Evolutionary conservation across 305 asterid species (phyloP).

Genomic region (Plantago coronopus): DNA sequence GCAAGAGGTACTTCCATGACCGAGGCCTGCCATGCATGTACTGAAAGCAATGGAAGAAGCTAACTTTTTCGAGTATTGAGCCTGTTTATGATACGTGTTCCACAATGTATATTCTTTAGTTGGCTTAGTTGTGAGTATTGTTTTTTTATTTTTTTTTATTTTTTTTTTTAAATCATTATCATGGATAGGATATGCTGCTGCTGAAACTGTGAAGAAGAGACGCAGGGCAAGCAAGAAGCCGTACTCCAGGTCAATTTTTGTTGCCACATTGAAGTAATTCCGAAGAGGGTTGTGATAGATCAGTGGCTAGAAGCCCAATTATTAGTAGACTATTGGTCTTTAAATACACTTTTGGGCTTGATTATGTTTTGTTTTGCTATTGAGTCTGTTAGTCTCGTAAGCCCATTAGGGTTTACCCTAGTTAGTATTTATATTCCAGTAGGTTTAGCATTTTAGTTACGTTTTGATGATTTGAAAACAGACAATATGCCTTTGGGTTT

Average conservation of each 20-base stretch:
- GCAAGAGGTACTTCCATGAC: constrained; percentile 34
- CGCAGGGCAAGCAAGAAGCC: constrained; percentile 10
- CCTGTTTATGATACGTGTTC: neutral
- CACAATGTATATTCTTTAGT: neutral
- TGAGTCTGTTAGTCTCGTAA: too few relatives aligned
- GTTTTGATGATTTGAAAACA: too few relatives aligned
- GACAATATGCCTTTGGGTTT: too few relatives aligned
- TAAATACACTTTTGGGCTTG: too few relatives aligned
- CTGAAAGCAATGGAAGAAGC: constrained; percentile 36
- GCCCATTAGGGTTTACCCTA: too few relatives aligned
- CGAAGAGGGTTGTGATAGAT: constrained; percentile 85
- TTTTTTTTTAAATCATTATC: too few relatives aligned
- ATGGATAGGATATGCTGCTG: constrained; percentile 33
- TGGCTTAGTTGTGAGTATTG: neutral
- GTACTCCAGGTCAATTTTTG: constrained; percentile 79
- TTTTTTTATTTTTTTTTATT: too few relatives aligned
- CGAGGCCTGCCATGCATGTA: constrained; percentile 30
- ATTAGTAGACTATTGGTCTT: too few relatives aligned
- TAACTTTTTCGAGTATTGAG: neutral
- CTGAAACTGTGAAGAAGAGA: constrained; percentile 33
- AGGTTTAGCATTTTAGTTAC: too few relatives aligned
- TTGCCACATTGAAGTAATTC: constrained; percentile 83
- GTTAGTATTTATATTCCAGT: too few relatives aligned
- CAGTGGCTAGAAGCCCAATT: too few relatives aligned
- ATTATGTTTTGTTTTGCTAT: too few relatives aligned